Evolutionary conservation across 441 rosid genomes (phyloP), one percentile per base, ranked within the genome.

Genomic region (Arabidopsis lyrata): DNA sequence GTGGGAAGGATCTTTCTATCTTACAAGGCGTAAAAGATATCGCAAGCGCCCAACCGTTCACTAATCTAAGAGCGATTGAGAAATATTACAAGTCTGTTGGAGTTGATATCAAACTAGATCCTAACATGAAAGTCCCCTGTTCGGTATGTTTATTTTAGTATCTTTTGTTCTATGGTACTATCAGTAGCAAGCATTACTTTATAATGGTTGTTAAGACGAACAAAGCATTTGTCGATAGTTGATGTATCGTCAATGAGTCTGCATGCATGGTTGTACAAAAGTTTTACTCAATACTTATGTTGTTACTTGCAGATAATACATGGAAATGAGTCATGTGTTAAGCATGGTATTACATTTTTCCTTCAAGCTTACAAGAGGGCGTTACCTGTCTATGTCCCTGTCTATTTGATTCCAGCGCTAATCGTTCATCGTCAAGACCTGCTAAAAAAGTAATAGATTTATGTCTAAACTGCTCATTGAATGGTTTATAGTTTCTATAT

Each of bases 391-490:
- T 92, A 95, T 80, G 86, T 95, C 62, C 99, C 97, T 38, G 94
- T 90, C 12, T 95, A 95, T 85, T 77, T 95, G 73, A 70, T 95
- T 71, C 99, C 99, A 57, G 97, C 99, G 44, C 77, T 95, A 48
- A 90, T 92, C 76, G 97, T 94, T 73, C 99, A 94, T 81, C 97
- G 99, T 31, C 83, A 85, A 73, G 97, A 82, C 71, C 96, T 94
- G 52, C 63, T 75, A 41, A 84, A 89, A 87, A 89, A 94, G 99
- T 93, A 83, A 22, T 8, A 10, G 16, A 31, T 22, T 57, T 56
- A 47, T 29, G 35, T 31, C 24, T 1, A 48, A 8, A 8, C 20
- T 58, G 6, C 41, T 8, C 24, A 7, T n/a, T 20, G 12, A 18
- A 18, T 49, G 53, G 27, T 52, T 16, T 31, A 24, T 16, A 60